Base-by-base conservation (phyloP, 164 flowering plant species). In the Tinospora cordifolia region DNA sequence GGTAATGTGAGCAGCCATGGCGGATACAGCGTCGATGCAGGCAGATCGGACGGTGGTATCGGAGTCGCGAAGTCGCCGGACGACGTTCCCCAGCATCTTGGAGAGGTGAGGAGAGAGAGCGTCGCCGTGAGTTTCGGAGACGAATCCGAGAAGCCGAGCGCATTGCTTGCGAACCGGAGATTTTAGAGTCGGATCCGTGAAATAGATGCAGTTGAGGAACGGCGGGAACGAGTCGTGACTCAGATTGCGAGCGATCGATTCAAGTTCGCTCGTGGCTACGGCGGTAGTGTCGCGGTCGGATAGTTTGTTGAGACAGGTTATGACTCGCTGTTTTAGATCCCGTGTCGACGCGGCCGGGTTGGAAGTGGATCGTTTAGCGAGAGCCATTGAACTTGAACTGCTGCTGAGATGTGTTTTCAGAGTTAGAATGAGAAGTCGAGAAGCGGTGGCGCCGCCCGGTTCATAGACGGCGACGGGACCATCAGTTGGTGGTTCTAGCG, bases 251-350 rank as follows among this genome's bases (percentile, higher is more conserved):
- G 90, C 92, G 25, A 93, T 87, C 39, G 87, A 76, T 24, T 90
- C 90, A 40, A 93, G 86, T 78, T 93, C 98, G 5, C 83, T n/a
- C 25, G 83, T 80, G 44, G 97, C 98, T 26, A 82, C 62, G 15
- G 87, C 27, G 68, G 84, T 79, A 2, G 98, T 93, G 72, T 93
- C 98, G 0, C 97, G 79, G 79, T 93, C 98, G 58, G 94, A 81
- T 63, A 93, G 91, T 80, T 87, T 89, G 80, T 83, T 85, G 49
- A 90, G 81, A 77, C 85, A 83, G 6, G 83, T 77, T 70, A 83
- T 79, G 39, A 89, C 83, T 26, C 87, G 79, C 59, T 82, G 90
- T 72, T 86, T 90, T n/a, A 90, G 77, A 58, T 82, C 89, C 15
- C 80, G 87, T 26, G 84, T 71, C 36, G 84, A 54, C 21, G 72